These are phyloP conservation scores for Mycena galericulata DNA, from an alignment of 768 basidiomycete species.

Conservation along the genomic window DNA sequence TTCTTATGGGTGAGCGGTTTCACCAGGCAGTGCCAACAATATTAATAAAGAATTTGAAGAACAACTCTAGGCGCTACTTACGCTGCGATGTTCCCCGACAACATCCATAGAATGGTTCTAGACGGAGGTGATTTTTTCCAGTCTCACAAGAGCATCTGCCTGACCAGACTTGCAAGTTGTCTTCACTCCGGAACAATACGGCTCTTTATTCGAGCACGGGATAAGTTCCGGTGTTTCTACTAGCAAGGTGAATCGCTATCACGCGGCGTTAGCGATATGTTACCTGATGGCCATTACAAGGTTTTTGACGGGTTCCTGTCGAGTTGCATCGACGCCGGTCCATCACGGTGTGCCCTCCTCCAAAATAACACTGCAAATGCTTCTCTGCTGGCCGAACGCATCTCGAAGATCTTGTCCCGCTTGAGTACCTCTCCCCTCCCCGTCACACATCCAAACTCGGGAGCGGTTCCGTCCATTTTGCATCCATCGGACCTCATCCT, in stretches of 20 bases:
- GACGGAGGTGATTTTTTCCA: slow-evolving; percentile 16
- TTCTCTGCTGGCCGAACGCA: slow-evolving; percentile 2
- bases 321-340: slow-evolving; percentile 12
- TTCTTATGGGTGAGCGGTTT: slow-evolving; percentile 21
- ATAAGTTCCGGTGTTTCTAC: slow-evolving; percentile 24
- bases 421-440: slow-evolving; percentile 10
- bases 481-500: slow-evolving; percentile 6
- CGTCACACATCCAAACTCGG: background rate
- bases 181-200: slow-evolving; percentile 24
- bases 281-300: background rate
- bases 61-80: slow-evolving; percentile 26
- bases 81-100: slow-evolving; percentile 26
- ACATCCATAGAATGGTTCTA: slow-evolving; percentile 12
- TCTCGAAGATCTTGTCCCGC: background rate
- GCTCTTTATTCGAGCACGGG: slow-evolving; percentile 13
- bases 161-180: slow-evolving; percentile 6
- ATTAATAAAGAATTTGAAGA: background rate
- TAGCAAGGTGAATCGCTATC: background rate
- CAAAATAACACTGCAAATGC: background rate
- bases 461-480: slow-evolving; percentile 9
- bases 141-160: background rate
- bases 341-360: slow-evolving; percentile 16
- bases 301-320: slow-evolving; percentile 25
- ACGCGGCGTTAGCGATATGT: background rate
- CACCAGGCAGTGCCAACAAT: too few relatives aligned